These are phyloP conservation scores for Pseudozyma hubeiensis DNA, from an alignment of 1,284 basidiomycete genomes.

Conservation along the genomic window DNA sequence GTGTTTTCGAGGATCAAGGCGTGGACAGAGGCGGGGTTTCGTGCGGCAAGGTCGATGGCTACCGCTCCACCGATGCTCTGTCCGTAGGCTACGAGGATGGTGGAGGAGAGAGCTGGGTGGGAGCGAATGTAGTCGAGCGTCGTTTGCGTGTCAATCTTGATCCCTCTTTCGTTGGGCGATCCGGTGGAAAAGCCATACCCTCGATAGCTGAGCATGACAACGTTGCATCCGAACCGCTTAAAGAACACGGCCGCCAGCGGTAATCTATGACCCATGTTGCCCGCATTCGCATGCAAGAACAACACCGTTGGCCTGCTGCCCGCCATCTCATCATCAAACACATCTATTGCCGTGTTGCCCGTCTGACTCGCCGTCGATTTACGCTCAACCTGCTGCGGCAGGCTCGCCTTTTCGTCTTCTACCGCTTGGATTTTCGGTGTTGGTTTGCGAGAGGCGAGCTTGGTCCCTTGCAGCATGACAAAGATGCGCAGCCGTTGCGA, in stretches of 20 bases:
- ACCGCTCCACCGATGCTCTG: constrained; percentile 98
- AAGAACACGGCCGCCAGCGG: constrained; percentile 89
- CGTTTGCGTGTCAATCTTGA: constrained; percentile 78
- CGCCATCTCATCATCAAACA: constrained; percentile 36
- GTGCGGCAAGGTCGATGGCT: constrained; percentile 84
- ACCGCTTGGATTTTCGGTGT: constrained; percentile 15
- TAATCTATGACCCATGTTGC: constrained; percentile 78
- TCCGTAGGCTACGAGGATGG: constrained; percentile 77
- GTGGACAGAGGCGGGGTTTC: constrained; percentile 78
- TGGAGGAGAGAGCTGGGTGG: constrained; percentile 76
- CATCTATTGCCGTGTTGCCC: constrained; percentile 10
- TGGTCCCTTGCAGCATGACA: constrained; percentile 59
- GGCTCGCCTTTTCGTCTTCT: constrained; percentile 15
- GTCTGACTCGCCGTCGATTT: constrained; percentile 41
- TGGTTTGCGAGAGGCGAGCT: constrained; percentile 12
- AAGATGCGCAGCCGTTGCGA: constrained; percentile 56
- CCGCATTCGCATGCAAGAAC: constrained; percentile 67
- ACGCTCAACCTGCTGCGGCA: constrained; percentile 11
- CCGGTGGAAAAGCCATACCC: constrained; percentile 90
- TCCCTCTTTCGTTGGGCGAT: constrained; percentile 82
- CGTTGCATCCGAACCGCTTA: constrained; percentile 84
- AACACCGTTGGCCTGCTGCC: constrained; percentile 57
- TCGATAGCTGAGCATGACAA: constrained; percentile 87
- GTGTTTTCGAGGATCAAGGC: constrained; percentile 88
- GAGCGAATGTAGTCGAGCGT: constrained; percentile 80